phyloP scores from a whole-genome alignment of 2,329 filamentous ascomycete species.

The Curvularia spicifera region DNA sequence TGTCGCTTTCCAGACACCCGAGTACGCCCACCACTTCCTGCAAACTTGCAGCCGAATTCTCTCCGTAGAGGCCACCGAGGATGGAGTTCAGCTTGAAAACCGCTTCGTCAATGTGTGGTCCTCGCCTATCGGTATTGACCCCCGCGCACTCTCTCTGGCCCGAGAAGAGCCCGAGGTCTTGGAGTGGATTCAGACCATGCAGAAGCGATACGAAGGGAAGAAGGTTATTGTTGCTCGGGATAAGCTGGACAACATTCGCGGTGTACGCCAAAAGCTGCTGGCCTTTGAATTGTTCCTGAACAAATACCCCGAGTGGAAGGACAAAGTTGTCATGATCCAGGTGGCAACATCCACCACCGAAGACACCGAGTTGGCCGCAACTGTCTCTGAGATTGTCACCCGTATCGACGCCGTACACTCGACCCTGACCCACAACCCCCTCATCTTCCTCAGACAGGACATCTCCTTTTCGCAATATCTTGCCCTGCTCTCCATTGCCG shows the following conservation, averaged over 20 bases:
- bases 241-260: constrained; percentile 90
- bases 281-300: constrained; percentile 94
- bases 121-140: constrained; percentile 90
- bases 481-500: constrained; percentile 86
- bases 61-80: constrained; percentile 84
- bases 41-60: constrained; percentile 93
- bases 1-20: constrained; percentile 89
- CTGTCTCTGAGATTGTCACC: constrained; percentile 91
- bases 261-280: constrained; percentile 90
- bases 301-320: constrained; percentile 87
- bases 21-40: constrained; percentile 92
- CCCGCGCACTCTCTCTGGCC: constrained; percentile 72
- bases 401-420: constrained; percentile 92
- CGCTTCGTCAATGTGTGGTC: constrained; percentile 89
- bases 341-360: constrained; percentile 91
- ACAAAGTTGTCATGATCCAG: constrained; percentile 88
- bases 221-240: constrained; percentile 90
- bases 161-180: constrained; percentile 75
- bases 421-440: constrained; percentile 87
- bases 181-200: constrained; percentile 79
- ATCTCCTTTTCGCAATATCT: constrained; percentile 92
- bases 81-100: constrained; percentile 89
- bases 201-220: constrained; percentile 85
- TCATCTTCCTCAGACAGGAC: constrained; percentile 94
- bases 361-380: constrained; percentile 83